Conservation (phyloP, 257 asterid species). For the Solanum chiquidenum region DNA sequence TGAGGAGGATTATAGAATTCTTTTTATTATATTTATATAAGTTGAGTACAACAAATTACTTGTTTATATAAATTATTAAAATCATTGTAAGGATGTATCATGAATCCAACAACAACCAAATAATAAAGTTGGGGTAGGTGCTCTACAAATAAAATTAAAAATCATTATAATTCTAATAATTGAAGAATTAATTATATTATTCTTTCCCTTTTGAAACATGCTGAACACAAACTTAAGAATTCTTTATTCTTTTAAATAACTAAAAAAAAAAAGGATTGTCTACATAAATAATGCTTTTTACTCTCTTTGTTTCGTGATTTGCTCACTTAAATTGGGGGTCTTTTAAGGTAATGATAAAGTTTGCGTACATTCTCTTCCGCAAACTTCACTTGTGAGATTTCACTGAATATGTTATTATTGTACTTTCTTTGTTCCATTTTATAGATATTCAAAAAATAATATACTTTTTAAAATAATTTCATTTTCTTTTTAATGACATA, state of each 20-base stretch:
- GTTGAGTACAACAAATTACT: background rate
- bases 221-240: background rate
- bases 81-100: background rate
- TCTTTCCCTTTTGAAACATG: background rate
- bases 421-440: too few relatives aligned
- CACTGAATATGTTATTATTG: background rate
- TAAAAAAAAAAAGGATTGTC: background rate
- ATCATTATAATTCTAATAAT: background rate
- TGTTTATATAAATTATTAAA: background rate
- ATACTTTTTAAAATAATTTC: too few relatives aligned
- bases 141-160: background rate
- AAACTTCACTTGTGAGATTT: accelerated
- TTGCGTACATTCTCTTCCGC: accelerated
- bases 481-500: background rate
- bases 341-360: too few relatives aligned
- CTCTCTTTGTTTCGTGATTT: background rate
- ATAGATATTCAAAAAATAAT: background rate
- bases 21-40: background rate
- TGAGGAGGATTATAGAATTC: background rate
- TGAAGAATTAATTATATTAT: background rate
- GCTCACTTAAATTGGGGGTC: too few relatives aligned
- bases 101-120: background rate
- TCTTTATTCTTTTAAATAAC: background rate
- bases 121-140: background rate
- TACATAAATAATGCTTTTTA: background rate